Percentiles rank a stretch among this genome's conserved stretches.
Evolutionary conservation across 768 basidiomycete genomes (phyloP).

Genomic region (Lactarius evosmus): DNA sequence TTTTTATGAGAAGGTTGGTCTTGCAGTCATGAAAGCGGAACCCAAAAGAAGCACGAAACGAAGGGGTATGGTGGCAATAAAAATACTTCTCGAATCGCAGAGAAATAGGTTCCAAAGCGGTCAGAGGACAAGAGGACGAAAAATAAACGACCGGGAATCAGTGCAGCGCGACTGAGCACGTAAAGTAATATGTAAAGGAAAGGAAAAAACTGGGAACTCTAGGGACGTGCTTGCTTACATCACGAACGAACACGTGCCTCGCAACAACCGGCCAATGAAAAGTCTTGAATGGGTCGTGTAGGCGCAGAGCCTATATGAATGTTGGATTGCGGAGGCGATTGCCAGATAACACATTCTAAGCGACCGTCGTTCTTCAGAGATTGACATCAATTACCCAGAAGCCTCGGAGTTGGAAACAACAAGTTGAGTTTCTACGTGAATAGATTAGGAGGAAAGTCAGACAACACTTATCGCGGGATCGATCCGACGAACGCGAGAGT

Average conservation of each 20-base stretch:
- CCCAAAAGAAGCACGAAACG: not conserved
- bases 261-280: not conserved
- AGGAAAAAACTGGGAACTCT: not conserved
- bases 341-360: not conserved
- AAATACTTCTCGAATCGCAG: not conserved
- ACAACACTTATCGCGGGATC: not conserved
- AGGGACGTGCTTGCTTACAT: not conserved
- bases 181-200: not conserved
- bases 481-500: not conserved
- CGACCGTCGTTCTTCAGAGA: not conserved
- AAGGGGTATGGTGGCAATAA: not conserved
- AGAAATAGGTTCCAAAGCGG: not conserved
- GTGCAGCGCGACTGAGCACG: not conserved
- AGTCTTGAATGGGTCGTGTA: not conserved
- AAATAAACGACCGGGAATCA: not conserved
- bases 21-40: not conserved
- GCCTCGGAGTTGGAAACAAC: constrained; percentile 8
- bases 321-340: not conserved
- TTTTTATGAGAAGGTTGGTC: not conserved
- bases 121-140: not conserved
- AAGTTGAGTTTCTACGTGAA: constrained; percentile 1
- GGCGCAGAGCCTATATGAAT: not conserved
- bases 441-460: not conserved
- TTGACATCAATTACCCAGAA: constrained; percentile 1
- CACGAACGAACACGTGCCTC: too few species aligned